Evolutionary conservation across 805 yeast genomes (phyloP).

Genomic region (Starmerella bacillaris): DNA sequence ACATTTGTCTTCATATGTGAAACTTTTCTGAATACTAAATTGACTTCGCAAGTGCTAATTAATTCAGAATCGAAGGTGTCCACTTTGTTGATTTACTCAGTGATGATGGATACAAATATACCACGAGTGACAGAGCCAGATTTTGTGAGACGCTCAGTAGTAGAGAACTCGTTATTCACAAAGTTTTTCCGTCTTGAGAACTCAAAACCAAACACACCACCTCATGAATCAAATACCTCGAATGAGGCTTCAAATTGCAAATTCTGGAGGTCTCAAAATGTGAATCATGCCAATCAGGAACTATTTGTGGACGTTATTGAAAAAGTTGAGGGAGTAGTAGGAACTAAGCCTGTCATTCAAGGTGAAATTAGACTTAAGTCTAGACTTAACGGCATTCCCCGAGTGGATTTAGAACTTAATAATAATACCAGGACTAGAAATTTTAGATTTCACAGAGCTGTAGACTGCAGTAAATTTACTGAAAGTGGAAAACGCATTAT

Average conservation of each 20-base stretch:
- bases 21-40: constrained; percentile 41
- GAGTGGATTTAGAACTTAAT: constrained; percentile 38
- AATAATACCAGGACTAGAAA: constrained; percentile 6
- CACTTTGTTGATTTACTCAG: constrained; percentile 50
- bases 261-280: constrained; percentile 54
- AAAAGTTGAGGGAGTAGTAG: constrained; percentile 16
- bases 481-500: constrained; percentile 28
- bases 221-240: not conserved
- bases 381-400: constrained; percentile 63
- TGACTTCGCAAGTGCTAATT: constrained; percentile 41
- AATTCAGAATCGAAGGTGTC: constrained; percentile 60
- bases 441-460: constrained; percentile 44
- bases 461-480: constrained; percentile 38
- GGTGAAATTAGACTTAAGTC: constrained; percentile 51
- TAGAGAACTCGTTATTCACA: constrained; percentile 19
- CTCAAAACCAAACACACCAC: not conserved
- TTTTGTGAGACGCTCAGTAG: constrained; percentile 49
- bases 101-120: constrained; percentile 58
- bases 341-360: constrained; percentile 29
- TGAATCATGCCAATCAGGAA: constrained; percentile 65
- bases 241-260: not conserved
- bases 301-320: constrained; percentile 71
- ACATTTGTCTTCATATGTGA: constrained; percentile 34
- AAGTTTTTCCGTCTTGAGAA: not conserved
- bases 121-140: constrained; percentile 62